Percentiles rank a stretch among this genome's conserved stretches.
Evolutionary conservation across 495 filamentous ascomycete species (phyloP).

Genomic region (Neurospora sp.): DNA sequence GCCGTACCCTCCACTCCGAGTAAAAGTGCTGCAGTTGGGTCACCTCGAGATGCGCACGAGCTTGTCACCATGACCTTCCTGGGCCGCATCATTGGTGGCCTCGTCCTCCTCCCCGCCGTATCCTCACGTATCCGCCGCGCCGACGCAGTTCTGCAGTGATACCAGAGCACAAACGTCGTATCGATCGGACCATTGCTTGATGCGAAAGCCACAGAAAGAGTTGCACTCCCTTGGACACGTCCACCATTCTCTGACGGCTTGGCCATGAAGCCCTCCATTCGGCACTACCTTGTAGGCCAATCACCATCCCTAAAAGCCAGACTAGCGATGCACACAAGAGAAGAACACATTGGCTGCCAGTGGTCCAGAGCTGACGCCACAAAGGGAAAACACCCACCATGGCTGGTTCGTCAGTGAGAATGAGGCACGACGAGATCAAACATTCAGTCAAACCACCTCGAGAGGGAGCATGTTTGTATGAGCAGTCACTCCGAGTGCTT

Average conservation of each 20-base stretch:
- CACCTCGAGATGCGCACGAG: neutral
- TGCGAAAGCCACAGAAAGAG: neutral
- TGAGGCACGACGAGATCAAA: neutral
- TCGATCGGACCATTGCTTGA: neutral
- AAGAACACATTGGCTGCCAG: neutral
- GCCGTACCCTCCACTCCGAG: neutral
- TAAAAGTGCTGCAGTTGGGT: neutral
- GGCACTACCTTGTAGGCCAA: neutral
- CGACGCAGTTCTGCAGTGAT: neutral
- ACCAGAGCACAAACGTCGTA: neutral
- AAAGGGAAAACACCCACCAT: neutral
- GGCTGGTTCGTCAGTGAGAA: neutral
- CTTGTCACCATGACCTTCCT: neutral
- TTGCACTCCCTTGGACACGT: neutral
- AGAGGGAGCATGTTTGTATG: neutral
- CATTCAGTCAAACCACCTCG: neutral
- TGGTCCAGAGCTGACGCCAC: neutral
- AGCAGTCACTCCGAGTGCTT: neutral
- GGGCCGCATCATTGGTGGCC: constrained; percentile 12
- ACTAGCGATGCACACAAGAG: neutral
- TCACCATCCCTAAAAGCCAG: neutral
- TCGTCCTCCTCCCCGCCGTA: constrained; percentile 1
- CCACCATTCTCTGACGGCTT: neutral
- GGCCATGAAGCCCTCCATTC: neutral
- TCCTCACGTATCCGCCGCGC: neutral